Evolutionary conservation across 164 flowering plant genomes (phyloP), one percentile per base, ranked within the genome.

Genomic region (Cinnamomum micranthum): DNA sequence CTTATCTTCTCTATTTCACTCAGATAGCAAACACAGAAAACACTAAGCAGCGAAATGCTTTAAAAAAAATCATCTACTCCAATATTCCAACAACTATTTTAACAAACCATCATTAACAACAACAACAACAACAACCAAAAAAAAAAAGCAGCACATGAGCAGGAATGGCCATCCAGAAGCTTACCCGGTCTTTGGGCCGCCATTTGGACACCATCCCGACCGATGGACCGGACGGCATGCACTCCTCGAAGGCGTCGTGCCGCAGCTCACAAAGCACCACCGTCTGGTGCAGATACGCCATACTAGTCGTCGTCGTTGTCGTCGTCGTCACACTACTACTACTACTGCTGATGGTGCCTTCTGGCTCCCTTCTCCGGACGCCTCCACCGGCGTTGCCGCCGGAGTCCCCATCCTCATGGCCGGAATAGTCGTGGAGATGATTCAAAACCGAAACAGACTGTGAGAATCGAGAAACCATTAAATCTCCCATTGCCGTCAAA

Each of bases 401-500:
- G 47, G 23, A 62, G 70, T 75, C 76, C 19, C 78, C 78, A 33
- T 83, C 89, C 12, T 77, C 87, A 33, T 74, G 76, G 70, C 80
- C 74, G 23, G 82, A 84, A 72, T 75, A 88, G 74, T 87, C 89
- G 17, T 86, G 93, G 50, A 86, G 78, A 72, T 89, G 91, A 80
- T 85, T 92, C 11, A 90, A 80, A 25, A 86, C 84, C 60, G 84
- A 79, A 25, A 74, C 71, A 0, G 89, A 87, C 73, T 88, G 93
- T n/a, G 96, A 87, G 72, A 87, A 87, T 79, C 92, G 78, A 20
- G 98, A 87, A 50, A 88, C 90, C 97, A 93, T 92, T 82, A 91
- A 87, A 86, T 93, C 98, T 41, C 94, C 99, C 88, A 93, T 90
- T 88, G 99, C 98, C 99, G 93, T 95, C 80, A 86, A 91, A 85